phyloP scores from a whole-genome alignment of 2,329 filamentous ascomycete species.

The Talaromyces piceae region DNA sequence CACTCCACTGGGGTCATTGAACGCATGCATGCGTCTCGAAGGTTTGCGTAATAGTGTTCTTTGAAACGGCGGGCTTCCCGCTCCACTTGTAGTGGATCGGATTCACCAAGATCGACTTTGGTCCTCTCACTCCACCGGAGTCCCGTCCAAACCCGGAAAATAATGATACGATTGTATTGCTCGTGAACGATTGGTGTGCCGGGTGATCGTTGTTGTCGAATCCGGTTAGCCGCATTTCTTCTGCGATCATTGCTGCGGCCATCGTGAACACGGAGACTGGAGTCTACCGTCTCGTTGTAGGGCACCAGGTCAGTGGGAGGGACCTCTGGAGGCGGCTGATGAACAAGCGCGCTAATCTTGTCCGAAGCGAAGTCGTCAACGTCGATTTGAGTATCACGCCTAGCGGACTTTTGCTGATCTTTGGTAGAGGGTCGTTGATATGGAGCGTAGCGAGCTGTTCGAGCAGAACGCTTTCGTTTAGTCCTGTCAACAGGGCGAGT shows the following conservation, averaged over 20 bases:
- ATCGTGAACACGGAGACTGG: neutral
- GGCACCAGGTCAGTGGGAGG: neutral
- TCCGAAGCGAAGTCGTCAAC: neutral
- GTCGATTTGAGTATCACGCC: neutral
- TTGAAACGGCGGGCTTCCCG: conserved; percentile 8
- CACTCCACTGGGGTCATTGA: conserved; percentile 13
- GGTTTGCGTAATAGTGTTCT: conserved; percentile 15
- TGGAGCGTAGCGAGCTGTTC: neutral
- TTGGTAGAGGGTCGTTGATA: neutral
- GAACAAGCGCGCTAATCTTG: neutral
- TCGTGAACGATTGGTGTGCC: neutral
- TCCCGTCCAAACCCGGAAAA: neutral
- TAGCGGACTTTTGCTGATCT: neutral
- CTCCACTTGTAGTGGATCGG: conserved; percentile 11
- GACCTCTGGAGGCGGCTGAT: neutral
- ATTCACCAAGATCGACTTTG: neutral
- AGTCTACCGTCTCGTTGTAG: neutral
- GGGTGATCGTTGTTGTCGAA: neutral
- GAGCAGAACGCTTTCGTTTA: neutral
- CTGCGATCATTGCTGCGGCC: neutral
- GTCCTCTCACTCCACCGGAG: neutral
- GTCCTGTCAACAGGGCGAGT: neutral
- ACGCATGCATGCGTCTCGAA: conserved; percentile 6
- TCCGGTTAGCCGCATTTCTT: neutral
- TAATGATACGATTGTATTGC: neutral